phyloP scores from a whole-genome alignment of 805 yeast genomes.

The Pichia nanzhaoensis region DNA sequence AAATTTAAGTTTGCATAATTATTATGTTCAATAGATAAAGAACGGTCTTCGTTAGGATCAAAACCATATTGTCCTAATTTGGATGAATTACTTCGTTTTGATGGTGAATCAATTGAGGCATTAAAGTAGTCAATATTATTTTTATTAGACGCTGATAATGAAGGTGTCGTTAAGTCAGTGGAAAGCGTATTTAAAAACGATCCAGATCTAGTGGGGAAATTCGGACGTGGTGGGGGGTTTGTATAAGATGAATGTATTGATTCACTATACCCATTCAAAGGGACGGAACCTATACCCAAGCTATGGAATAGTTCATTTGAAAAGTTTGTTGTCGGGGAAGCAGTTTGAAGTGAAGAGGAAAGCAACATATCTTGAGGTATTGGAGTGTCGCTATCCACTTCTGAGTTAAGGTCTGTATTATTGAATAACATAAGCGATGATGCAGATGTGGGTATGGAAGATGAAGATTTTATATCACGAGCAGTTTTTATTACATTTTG shows the following conservation, averaged over 20 bases:
- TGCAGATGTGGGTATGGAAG: slow-evolving; percentile 1
- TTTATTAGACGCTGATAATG: slow-evolving; percentile 6
- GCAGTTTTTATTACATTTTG: slow-evolving; percentile 6
- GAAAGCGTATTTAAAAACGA: no score
- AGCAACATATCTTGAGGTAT: slow-evolving; percentile 14
- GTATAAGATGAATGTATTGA: slow-evolving; percentile 2
- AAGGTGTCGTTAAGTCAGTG: neutral
- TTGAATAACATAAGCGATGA: neutral
- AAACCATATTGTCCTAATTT: slow-evolving; percentile 11
- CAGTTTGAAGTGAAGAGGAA: slow-evolving; percentile 11
- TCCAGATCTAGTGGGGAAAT: no score
- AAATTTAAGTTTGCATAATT: slow-evolving; percentile 16
- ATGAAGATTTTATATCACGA: neutral
- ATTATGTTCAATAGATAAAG: slow-evolving; percentile 9
- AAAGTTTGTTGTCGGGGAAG: slow-evolving; percentile 8
- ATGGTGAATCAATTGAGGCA: slow-evolving; percentile 22
- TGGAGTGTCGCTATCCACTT: slow-evolving; percentile 8
- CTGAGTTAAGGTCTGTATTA: neutral
- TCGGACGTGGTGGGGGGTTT: slow-evolving; percentile 3
- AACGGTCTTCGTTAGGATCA: slow-evolving; percentile 10
- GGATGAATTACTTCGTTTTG: slow-evolving; percentile 7
- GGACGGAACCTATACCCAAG: slow-evolving; percentile 6
- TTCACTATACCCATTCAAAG: slow-evolving; percentile 4
- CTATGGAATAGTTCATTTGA: neutral
- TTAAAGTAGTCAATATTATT: slow-evolving; percentile 13